Percentiles rank a stretch among this genome's conserved stretches.
phyloP scores from a whole-genome alignment of 805 yeast species.

The Metschnikowia anglica region DNA sequence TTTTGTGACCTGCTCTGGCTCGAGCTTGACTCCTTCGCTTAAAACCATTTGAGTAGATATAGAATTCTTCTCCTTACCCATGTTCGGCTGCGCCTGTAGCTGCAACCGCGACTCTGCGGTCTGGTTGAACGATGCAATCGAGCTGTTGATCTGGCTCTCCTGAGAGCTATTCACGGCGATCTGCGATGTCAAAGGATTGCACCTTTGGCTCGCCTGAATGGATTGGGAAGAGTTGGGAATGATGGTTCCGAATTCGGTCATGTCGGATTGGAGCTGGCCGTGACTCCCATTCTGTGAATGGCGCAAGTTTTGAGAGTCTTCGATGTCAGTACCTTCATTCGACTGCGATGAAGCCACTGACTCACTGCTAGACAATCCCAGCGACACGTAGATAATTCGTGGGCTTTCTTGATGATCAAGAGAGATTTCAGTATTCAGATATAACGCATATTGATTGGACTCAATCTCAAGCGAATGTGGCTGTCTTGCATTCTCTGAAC shows the following conservation, averaged over 20 bases:
- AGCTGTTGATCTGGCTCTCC: constrained; percentile 5
- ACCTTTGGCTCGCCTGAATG: constrained; percentile 4
- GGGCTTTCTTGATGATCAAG: background rate
- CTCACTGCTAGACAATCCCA: constrained; percentile 3
- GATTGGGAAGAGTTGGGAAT: constrained; percentile 14
- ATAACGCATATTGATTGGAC: too few relatives aligned
- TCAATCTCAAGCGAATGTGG: too few relatives aligned
- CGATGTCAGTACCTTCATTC: background rate
- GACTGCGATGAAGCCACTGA: background rate
- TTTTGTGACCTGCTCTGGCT: background rate
- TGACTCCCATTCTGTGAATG: background rate
- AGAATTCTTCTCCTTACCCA: background rate
- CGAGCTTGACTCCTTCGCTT: background rate
- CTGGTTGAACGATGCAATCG: background rate
- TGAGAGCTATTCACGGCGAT: constrained; percentile 13
- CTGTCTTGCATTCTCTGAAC: too few relatives aligned
- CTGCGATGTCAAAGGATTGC: constrained; percentile 6
- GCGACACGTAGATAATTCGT: constrained; percentile 1
- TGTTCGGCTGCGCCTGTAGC: background rate
- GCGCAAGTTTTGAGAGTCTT: background rate
- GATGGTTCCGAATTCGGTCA: constrained; percentile 5
- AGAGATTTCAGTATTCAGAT: background rate
- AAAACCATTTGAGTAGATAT: background rate
- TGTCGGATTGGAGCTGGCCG: constrained; percentile 4
- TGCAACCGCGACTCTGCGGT: background rate